A percentile compares a stretch with the other conserved stretches of the same genome.
phyloP scores from a whole-genome alignment of 1,284 basidiomycete species.

The Ganoderma sp. region DNA sequence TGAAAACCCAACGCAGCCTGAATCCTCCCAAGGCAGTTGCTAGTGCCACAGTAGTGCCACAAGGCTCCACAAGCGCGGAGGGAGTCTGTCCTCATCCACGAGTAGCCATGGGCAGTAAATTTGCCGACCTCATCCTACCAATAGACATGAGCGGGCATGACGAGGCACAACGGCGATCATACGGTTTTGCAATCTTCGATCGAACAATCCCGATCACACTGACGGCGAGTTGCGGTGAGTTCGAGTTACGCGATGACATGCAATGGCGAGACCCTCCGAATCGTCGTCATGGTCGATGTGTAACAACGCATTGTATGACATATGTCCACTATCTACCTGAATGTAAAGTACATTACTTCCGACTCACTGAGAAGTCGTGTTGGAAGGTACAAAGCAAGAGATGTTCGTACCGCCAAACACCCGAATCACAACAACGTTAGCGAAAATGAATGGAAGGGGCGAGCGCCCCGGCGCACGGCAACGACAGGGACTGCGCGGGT shows the following conservation, averaged over 20 bases:
- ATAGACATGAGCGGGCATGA: background rate
- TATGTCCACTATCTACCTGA: background rate
- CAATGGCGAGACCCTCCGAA: background rate
- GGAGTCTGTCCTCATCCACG: background rate
- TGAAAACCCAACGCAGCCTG: too few species aligned
- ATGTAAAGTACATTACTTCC: slow-evolving; percentile 1
- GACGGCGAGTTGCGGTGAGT: background rate
- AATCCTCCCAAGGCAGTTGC: too few species aligned
- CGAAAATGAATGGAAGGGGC: background rate
- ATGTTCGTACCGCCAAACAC: background rate
- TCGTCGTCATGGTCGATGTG: background rate
- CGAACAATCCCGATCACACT: background rate
- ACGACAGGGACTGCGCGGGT: background rate
- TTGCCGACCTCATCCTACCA: background rate
- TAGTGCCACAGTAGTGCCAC: too few species aligned
- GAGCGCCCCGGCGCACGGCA: background rate
- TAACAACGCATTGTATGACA: background rate
- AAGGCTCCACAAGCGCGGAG: background rate
- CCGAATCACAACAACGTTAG: background rate
- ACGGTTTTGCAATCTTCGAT: background rate
- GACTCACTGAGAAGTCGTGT: background rate
- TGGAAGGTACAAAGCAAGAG: background rate
- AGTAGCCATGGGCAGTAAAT: background rate
- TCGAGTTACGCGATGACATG: background rate
- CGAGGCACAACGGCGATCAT: background rate